A percentile compares a stretch with the other conserved stretches of the same genome.
Evolutionary conservation across 176 grass and related monocot species (phyloP).

Genomic region (Pontederia paniculata): DNA sequence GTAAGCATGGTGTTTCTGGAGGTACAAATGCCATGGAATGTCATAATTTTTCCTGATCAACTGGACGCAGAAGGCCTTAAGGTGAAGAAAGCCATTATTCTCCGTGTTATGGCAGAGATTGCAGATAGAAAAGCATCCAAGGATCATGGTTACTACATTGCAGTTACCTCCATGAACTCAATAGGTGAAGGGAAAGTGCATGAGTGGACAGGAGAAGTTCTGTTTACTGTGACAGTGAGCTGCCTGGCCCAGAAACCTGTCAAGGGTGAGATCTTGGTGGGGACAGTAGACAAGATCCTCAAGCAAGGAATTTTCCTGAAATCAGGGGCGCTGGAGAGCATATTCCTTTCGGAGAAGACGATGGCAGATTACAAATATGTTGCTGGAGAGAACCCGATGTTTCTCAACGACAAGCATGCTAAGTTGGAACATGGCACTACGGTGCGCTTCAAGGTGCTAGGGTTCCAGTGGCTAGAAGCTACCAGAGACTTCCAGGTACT

Average conservation of each 20-base stretch:
- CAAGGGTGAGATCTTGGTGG: constrained; percentile 70
- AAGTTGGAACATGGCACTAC: constrained; percentile 69
- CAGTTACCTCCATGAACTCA: constrained; percentile 45
- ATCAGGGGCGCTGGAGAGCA: constrained; percentile 61
- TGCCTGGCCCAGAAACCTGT: constrained; percentile 72
- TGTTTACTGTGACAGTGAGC: constrained; percentile 64
- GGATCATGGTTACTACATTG: constrained; percentile 82
- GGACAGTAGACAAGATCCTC: constrained; percentile 60
- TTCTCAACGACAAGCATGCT: constrained; percentile 53
- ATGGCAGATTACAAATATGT: constrained; percentile 76
- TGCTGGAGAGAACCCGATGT: constrained; percentile 61
- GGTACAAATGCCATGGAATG: constrained; percentile 73
- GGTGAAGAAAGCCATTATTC: constrained; percentile 71
- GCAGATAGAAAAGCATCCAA: constrained; percentile 84
- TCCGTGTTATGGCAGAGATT: constrained; percentile 66
- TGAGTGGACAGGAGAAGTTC: constrained; percentile 64
- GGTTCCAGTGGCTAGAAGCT: constrained; percentile 76
- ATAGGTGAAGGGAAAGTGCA: constrained; percentile 74
- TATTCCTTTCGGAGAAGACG: constrained; percentile 62
- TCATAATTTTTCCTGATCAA: constrained; percentile 62
- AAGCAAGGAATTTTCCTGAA: constrained; percentile 84
- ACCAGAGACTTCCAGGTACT: constrained; percentile 80
- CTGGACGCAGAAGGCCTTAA: constrained; percentile 52
- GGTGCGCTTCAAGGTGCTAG: constrained; percentile 74
- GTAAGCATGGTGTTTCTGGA: constrained; percentile 70